Conservation (phyloP, 371 early-diverging fungal genomes). For the Rhizopus sp. region DNA sequence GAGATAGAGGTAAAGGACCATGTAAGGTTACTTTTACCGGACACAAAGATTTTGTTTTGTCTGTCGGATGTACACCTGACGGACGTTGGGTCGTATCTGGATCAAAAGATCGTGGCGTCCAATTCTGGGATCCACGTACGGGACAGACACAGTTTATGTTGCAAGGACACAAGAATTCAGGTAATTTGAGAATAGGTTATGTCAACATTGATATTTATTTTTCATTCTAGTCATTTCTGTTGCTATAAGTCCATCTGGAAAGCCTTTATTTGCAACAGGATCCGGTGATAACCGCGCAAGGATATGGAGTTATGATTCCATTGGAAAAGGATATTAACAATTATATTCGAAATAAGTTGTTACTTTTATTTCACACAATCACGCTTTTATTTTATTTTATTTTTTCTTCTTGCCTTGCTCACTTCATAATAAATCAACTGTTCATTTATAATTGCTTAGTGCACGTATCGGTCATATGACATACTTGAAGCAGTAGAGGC, state of each 20-base stretch:
- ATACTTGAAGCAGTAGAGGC: too few species aligned
- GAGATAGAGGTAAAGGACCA: slow-evolving; percentile 38
- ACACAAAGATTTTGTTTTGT: slow-evolving; percentile 90
- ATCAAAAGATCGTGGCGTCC: slow-evolving; percentile 94
- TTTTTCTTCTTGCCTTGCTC: background rate
- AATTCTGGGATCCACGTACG: slow-evolving; percentile 90
- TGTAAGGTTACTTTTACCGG: slow-evolving; percentile 63
- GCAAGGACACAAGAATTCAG: slow-evolving; percentile 96
- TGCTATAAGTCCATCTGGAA: slow-evolving; percentile 78
- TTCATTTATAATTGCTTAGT: too few species aligned
- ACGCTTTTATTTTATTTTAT: too few species aligned
- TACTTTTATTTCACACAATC: too few species aligned
- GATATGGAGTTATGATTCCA: slow-evolving; percentile 82
- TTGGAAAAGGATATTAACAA: slow-evolving; percentile 3
- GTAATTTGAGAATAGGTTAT: slow-evolving; percentile 36
- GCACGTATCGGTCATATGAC: too few species aligned
- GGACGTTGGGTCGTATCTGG: slow-evolving; percentile 95
- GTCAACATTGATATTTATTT: background rate
- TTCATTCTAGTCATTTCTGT: slow-evolving; percentile 80
- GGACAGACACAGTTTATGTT: slow-evolving; percentile 88
- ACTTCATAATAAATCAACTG: too few species aligned
- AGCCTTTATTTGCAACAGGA: slow-evolving; percentile 93
- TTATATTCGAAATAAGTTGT: background rate
- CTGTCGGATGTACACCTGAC: slow-evolving; percentile 91
- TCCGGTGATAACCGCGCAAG: slow-evolving; percentile 95